Evolutionary conservation across 176 grass and related monocot genomes (phyloP), one percentile per base, ranked within the genome.

Genomic region (Aegilops umbellulata): DNA sequence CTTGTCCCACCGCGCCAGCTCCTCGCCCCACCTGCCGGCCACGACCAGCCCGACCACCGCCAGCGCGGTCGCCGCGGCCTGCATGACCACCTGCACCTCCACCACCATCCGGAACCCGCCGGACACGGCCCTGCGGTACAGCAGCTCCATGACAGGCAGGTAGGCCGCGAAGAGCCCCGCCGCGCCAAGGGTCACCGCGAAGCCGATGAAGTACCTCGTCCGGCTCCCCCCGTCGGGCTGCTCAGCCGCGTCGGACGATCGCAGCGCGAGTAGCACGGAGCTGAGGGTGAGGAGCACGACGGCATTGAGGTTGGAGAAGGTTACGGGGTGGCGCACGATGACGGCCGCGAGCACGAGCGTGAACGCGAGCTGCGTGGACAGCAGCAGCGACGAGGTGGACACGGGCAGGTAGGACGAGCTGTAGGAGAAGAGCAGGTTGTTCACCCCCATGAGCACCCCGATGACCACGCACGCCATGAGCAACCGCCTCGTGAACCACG

Each of bases 31-130:
- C 20, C 84, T 86, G 22, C 68, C 87, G 2, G 80, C 86, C 4
- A 83, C 70, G 22, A 73, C 72, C 77, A 99, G 31, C 30, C 94
- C 97, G 4, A 77, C 89, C 25, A 77, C 55, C 6, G 97, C 94
- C 14, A 99, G 87, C 65, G 67, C 97, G 13, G 94, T 99, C 3
- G 97, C 97, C 19, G 86, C 90, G 4, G 94, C 94, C 83, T 99
- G 86, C 90, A 99, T 99, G 23, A 94, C 65, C 65, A 98, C 86
- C 90, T 99, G 97, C 71, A 94, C 89, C 88, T 98, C 96, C 70
- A 93, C 88, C 24, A 77, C 96, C 96, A 92, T 91, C 41, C 90
- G 86, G 87, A 92, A 98, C 2, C 92, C 86, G 2, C 65, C 78
- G 15, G 85, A 84, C 26, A 88, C 84, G 20, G 91, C 83, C 62